A percentile compares a stretch with the other conserved stretches of the same genome.
These are phyloP conservation scores for Mortierella alpina DNA, from an alignment of 192 early-diverging fungal species.

Conservation along the genomic window DNA sequence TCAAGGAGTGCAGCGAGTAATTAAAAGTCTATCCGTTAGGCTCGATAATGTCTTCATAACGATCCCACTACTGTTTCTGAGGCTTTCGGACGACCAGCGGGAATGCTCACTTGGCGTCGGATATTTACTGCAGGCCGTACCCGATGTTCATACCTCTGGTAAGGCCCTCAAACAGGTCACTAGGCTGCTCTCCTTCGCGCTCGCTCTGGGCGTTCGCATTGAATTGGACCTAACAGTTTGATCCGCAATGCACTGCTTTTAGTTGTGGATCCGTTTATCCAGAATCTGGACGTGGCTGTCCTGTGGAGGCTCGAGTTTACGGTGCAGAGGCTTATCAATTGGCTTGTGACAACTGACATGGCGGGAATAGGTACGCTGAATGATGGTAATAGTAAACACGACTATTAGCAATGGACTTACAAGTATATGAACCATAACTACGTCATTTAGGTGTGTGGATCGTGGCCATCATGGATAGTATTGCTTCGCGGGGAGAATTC, in stretches of 20 bases:
- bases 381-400: not conserved
- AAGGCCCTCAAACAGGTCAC: not conserved
- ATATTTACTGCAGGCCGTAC: slow-evolving; percentile 28
- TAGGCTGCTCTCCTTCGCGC: not conserved
- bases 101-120: slow-evolving; percentile 39
- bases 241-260: not conserved
- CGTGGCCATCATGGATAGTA: slow-evolving; percentile 42
- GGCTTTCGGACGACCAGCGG: slow-evolving; percentile 22
- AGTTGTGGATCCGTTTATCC: slow-evolving; percentile 48
- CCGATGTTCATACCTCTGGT: slow-evolving; percentile 30
- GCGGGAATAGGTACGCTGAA: slow-evolving; percentile 30
- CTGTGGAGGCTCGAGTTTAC: slow-evolving; percentile 34
- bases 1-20: not conserved
- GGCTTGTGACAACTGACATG: slow-evolving; percentile 40
- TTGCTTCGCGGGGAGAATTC: slow-evolving; percentile 48
- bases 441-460: slow-evolving; percentile 27
- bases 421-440: too few relatives aligned
- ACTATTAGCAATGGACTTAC: not conserved
- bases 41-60: slow-evolving; percentile 38
- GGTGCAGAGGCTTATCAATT: slow-evolving; percentile 35
- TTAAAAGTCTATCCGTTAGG: not conserved
- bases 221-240: not conserved
- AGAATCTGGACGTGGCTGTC: slow-evolving; percentile 13
- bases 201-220: not conserved
- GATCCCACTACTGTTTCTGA: slow-evolving; percentile 25